Conservation (phyloP, 805 yeast genomes). For the Yarrowia alimentaria region DNA sequence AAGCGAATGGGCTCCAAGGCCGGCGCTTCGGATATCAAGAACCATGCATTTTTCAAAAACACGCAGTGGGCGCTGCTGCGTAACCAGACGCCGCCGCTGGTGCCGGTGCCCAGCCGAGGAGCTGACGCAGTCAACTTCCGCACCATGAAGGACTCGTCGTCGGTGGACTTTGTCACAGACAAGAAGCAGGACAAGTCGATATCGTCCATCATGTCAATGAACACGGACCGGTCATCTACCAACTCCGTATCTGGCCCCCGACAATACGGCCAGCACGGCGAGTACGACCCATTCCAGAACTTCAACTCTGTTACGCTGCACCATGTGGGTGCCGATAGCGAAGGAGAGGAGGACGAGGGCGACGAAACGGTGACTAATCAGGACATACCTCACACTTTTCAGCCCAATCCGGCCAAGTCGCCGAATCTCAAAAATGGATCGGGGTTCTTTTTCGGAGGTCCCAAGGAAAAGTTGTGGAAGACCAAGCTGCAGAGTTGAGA, state of each 20-base stretch:
- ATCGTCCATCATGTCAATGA: conserved; percentile 22
- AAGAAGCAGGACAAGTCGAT: conserved; percentile 25
- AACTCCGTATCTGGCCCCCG: conserved; percentile 35
- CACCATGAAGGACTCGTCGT: conserved; percentile 37
- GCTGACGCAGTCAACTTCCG: conserved; percentile 46
- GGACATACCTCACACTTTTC: conserved; percentile 22
- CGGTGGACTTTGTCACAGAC: conserved; percentile 38
- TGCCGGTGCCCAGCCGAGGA: conserved; percentile 71
- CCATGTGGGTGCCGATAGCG: conserved; percentile 57
- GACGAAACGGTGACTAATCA: conserved; percentile 7
- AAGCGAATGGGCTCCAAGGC: conserved; percentile 86
- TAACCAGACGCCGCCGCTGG: conserved; percentile 92
- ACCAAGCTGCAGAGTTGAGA: background rate
- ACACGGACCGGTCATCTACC: conserved; percentile 28
- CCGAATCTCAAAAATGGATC: conserved; percentile 17
- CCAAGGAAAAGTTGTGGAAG: conserved; percentile 25
- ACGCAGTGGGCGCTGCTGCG: conserved; percentile 94
- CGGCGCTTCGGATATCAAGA: conserved; percentile 93
- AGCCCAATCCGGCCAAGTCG: conserved; percentile 32
- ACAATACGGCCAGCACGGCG: conserved; percentile 11
- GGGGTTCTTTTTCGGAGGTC: conserved; percentile 19
- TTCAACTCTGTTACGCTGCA: conserved; percentile 85
- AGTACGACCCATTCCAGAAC: conserved; percentile 72
- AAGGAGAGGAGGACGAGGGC: conserved; percentile 48
- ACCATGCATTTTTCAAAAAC: conserved; percentile 85